These are phyloP conservation scores for Teratosphaeria epicoccoides DNA, from an alignment of 2,329 filamentous ascomycete genomes.

Conservation along the genomic window DNA sequence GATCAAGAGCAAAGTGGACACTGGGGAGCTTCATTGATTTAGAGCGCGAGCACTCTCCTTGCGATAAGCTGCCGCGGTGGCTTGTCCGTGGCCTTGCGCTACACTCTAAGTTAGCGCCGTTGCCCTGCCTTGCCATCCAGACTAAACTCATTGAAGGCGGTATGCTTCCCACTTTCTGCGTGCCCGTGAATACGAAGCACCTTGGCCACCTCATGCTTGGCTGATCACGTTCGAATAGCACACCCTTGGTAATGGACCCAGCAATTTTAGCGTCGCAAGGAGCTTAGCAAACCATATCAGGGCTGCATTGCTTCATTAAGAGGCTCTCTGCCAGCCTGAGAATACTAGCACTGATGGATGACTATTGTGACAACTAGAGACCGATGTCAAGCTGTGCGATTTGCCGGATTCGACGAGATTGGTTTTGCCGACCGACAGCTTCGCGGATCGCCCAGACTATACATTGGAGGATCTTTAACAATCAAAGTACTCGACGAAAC, in stretches of 20 bases:
- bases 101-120: not conserved
- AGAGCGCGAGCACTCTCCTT: conserved; percentile 2
- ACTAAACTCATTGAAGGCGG: not conserved
- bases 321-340: not conserved
- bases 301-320: not conserved
- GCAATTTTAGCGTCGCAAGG: not conserved
- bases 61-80: conserved; percentile 10
- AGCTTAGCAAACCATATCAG: not conserved
- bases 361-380: not conserved
- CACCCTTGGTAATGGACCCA: conserved; percentile 3
- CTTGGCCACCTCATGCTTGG: not conserved
- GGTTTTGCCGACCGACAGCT: not conserved
- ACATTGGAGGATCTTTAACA: not conserved
- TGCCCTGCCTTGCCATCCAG: not conserved
- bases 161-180: not conserved
- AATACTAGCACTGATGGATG: not conserved
- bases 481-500: conserved; percentile 4
- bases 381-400: not conserved
- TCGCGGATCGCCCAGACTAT: not conserved
- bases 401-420: not conserved
- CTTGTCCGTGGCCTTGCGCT: conserved; percentile 9
- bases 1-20: not conserved
- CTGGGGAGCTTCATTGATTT: conserved; percentile 4
- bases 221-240: conserved; percentile 1
- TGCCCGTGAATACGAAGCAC: not conserved